Conservation (phyloP, 495 filamentous ascomycete genomes). For the Hypoxylon fragiforme region DNA sequence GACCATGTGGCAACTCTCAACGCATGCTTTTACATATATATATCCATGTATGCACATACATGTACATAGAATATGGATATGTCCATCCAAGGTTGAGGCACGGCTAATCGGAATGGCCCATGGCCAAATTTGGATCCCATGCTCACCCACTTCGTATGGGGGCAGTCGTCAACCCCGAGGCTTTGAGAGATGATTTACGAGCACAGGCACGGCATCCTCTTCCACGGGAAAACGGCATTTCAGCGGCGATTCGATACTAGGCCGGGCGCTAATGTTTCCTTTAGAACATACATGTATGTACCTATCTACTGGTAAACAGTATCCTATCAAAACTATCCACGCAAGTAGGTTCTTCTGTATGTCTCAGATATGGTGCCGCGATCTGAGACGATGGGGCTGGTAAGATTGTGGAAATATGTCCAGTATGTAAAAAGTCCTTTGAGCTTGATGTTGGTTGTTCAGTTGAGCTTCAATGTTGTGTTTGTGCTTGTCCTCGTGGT, state of each 20-base stretch:
- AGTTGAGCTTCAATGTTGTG: too few relatives aligned
- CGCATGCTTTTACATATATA: background rate
- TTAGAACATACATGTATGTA: too few relatives aligned
- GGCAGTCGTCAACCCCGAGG: constrained; percentile 18
- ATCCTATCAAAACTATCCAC: constrained; percentile 18
- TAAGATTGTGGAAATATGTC: background rate
- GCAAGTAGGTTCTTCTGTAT: constrained; percentile 11
- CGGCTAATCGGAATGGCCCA: constrained; percentile 29
- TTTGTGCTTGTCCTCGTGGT: too few relatives aligned
- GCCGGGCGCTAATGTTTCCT: constrained; percentile 8
- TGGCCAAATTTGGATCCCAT: background rate
- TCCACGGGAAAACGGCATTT: constrained; percentile 19
- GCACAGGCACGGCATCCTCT: background rate
- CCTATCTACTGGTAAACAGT: too few relatives aligned
- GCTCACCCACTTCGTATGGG: background rate
- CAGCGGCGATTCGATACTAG: constrained; percentile 11
- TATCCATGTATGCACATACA: background rate
- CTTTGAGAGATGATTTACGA: background rate
- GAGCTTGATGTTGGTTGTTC: too few relatives aligned
- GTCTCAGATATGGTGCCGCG: constrained; percentile 14
- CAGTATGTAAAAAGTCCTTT: background rate
- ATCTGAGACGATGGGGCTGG: background rate
- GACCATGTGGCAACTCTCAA: constrained; percentile 11
- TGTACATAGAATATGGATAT: background rate
- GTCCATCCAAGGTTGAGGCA: constrained; percentile 23